Percentiles rank a stretch among this genome's conserved stretches.
Conservation (phyloP, 177 flowering plant genomes). For the Telopea speciosissima region DNA sequence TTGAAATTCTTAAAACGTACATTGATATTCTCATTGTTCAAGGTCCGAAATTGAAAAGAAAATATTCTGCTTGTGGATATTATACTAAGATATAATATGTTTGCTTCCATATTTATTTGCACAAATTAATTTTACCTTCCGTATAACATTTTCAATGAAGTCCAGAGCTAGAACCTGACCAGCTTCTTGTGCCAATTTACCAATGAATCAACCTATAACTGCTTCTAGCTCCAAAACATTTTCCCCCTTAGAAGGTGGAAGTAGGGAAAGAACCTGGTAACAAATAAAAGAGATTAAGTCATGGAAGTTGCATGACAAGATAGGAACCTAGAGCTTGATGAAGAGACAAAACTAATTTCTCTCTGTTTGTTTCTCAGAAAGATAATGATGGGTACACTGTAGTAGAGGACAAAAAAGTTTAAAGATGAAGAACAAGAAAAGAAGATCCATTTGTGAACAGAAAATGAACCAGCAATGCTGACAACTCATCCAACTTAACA, state of each 20-base stretch:
- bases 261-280: constrained; percentile 69
- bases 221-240: constrained; percentile 84
- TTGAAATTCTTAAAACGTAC: constrained; percentile 74
- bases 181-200: constrained; percentile 85
- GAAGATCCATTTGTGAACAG: too few relatives aligned
- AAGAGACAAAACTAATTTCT: too few relatives aligned
- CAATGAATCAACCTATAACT: constrained; percentile 94
- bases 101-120: neutral
- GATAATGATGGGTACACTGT: too few relatives aligned
- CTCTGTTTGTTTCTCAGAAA: too few relatives aligned
- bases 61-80: neutral
- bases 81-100: neutral
- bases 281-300: neutral
- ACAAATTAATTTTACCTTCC: constrained; percentile 47
- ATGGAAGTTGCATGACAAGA: too few relatives aligned
- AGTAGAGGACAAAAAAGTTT: too few relatives aligned
- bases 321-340: too few relatives aligned
- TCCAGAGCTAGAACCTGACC: constrained; percentile 69
- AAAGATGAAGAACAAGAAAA: too few relatives aligned
- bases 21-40: constrained; percentile 78
- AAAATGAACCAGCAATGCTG: too few relatives aligned
- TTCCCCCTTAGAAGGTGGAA: constrained; percentile 74
- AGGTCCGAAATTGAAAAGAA: constrained; percentile 3
- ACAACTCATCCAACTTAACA: too few relatives aligned
- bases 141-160: constrained; percentile 79